Percentiles rank a stretch among this genome's conserved stretches.
Conservation (phyloP, 331 rosid genomes). For the Pyracantha coccinea region DNA sequence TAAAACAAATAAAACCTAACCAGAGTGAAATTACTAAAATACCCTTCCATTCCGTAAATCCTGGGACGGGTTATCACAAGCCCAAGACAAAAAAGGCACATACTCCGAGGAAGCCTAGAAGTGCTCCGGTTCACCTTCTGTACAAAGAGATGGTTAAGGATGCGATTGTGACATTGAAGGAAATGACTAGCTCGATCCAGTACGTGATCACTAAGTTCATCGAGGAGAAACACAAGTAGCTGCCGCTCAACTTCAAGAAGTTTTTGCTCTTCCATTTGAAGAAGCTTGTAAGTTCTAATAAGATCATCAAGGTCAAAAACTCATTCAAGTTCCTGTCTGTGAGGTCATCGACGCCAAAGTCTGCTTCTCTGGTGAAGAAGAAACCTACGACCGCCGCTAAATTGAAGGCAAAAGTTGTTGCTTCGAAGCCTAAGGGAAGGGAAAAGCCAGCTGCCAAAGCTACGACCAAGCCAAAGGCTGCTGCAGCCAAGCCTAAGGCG, state of each 20-base stretch:
- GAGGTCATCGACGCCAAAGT: slow-evolving; percentile 16
- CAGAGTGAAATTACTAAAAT: too few relatives aligned
- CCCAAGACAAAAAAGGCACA: slow-evolving; percentile 43
- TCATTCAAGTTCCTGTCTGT: slow-evolving; percentile 51
- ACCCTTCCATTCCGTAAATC: too few relatives aligned
- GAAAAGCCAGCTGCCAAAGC: slow-evolving; percentile 3
- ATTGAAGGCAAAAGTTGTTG: slow-evolving; percentile 24
- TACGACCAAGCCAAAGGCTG: slow-evolving; percentile 15
- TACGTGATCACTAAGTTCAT: slow-evolving; percentile 67
- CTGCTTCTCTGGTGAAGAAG: slow-evolving; percentile 33
- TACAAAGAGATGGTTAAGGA: slow-evolving; percentile 96
- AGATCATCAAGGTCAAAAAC: slow-evolving; percentile 58
- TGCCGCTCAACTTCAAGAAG: slow-evolving; percentile 70
- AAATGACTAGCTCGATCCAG: slow-evolving; percentile 82
- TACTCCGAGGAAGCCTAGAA: slow-evolving; percentile 37
- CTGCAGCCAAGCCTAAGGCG: not conserved
- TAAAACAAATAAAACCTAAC: too few relatives aligned
- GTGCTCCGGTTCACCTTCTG: slow-evolving; percentile 51
- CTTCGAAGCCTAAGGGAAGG: slow-evolving; percentile 13
- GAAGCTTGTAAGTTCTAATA: slow-evolving; percentile 68
- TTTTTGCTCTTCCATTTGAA: slow-evolving; percentile 47
- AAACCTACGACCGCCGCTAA: slow-evolving; percentile 26
- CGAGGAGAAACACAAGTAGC: slow-evolving; percentile 69
- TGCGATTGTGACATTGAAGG: slow-evolving; percentile 63
- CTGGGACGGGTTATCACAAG: too few relatives aligned